Base-by-base conservation (phyloP, 2,329 filamentous ascomycete species). In the Fusarium sp. region DNA sequence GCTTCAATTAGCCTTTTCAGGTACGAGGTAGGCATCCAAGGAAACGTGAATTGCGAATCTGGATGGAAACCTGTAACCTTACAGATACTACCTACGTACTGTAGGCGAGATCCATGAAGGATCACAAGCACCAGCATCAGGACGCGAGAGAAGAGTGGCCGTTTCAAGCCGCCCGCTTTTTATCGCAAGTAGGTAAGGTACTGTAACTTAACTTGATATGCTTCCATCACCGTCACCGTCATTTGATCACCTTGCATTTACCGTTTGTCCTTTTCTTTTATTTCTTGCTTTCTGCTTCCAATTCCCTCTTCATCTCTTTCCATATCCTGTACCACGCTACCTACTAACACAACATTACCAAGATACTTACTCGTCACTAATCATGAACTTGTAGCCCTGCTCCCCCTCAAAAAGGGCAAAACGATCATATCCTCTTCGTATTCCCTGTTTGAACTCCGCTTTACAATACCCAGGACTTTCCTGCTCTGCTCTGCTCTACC, bases 81-180 rank as follows among this genome's bases (percentile, higher is more conserved):
- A 19, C 19, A 4, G 19, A 19, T 19, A 19, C 19, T 19, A 19
- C 19, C 23, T 25, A 25, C 19, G 4, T 25, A 25, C 23, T 25
- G 15, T 37, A 37, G 35, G 35, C 35, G 17, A 37, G 35, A 17
- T 21, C 36, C 11, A 23, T 25, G 23, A 25, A 5, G 23, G 23
- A 25, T 56, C 14, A 19, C 38, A 44, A 31, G 31, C 49, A 37
- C 21, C 32, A 33, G 11, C 23, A 44, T 43, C 33, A 27, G 33
- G 36, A 37, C 27, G 13, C 10, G 29, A 31, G 29, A 31, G 29
- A 37, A 60, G 53, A 15, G 43, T 49, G 61, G 14, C 42, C 43
- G 31, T 36, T 52, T 64, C 33, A 32, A 61, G 61, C 55, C 36
- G 38, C 61, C 47, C 43, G 43, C 61, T 64, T 61, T 49, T 37